phyloP scores from a whole-genome alignment of 352 stramenopile species.

The Phytophthora sp. region DNA sequence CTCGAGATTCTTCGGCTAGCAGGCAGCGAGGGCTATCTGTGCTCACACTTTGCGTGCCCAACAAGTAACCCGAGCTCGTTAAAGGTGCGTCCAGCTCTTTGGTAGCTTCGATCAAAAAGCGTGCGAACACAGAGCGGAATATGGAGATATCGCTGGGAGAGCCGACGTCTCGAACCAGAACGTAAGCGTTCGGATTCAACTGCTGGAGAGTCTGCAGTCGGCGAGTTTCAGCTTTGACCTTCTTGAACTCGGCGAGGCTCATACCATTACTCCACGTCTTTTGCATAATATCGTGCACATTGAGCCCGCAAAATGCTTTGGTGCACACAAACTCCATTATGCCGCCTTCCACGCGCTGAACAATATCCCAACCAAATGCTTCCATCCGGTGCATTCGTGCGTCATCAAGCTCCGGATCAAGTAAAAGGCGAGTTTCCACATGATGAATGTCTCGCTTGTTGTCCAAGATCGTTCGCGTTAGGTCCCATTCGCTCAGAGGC shows the following conservation, averaged over 20 bases:
- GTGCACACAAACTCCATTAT: conserved; percentile 42
- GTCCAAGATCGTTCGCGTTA: conserved; percentile 40
- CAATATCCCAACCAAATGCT: conserved; percentile 40
- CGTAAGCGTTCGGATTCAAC: conserved; percentile 24
- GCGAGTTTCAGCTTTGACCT: conserved; percentile 34
- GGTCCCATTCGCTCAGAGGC: conserved; percentile 19
- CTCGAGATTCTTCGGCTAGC: background rate
- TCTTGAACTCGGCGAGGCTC: conserved; percentile 30
- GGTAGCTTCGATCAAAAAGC: conserved; percentile 36
- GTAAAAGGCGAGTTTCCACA: conserved; percentile 27
- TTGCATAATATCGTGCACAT: conserved; percentile 33
- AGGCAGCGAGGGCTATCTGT: background rate
- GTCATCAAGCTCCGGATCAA: background rate
- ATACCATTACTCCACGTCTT: conserved; percentile 38
- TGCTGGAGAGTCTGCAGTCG: conserved; percentile 39
- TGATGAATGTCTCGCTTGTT: conserved; percentile 20
- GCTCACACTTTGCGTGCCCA: conserved; percentile 40
- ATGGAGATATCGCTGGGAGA: conserved; percentile 27
- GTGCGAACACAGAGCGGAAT: conserved; percentile 43
- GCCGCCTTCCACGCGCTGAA: conserved; percentile 23
- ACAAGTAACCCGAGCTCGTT: conserved; percentile 23
- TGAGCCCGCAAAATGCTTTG: conserved; percentile 35
- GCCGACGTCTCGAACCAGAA: conserved; percentile 40
- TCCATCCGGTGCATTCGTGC: conserved; percentile 13
- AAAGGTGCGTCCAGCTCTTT: conserved; percentile 1